Conservation (phyloP, 2,329 filamentous ascomycete genomes). For the Aureobasidium sp. region DNA sequence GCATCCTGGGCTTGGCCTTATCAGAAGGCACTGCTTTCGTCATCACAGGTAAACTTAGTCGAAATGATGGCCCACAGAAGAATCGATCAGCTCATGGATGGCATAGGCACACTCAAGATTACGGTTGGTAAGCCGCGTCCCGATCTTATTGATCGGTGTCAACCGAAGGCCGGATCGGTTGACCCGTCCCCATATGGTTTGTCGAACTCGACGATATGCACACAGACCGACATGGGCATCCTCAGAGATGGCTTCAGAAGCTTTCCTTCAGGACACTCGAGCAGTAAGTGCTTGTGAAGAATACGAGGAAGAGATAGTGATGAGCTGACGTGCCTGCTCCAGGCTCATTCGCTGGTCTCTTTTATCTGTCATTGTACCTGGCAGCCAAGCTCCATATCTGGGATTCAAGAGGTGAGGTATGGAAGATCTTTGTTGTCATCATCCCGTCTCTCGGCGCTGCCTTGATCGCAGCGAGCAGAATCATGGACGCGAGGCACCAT, state of each 20-base stretch:
- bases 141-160: constrained; percentile 52
- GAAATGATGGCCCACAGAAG: background rate
- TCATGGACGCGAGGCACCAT: constrained; percentile 56
- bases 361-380: constrained; percentile 53
- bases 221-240: constrained; percentile 41
- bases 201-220: constrained; percentile 45
- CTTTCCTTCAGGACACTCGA: constrained; percentile 52
- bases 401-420: constrained; percentile 54
- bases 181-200: constrained; percentile 36
- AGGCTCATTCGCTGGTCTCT: constrained; percentile 53
- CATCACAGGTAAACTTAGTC: constrained; percentile 39
- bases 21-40: constrained; percentile 50
- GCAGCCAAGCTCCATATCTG: constrained; percentile 53
- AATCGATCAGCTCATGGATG: background rate
- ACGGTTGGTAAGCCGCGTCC: constrained; percentile 53
- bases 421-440: constrained; percentile 50
- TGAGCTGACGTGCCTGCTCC: background rate
- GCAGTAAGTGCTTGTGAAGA: constrained; percentile 35
- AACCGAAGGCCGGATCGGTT: constrained; percentile 30
- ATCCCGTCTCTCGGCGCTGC: constrained; percentile 48
- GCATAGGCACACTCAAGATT: constrained; percentile 46
- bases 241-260: constrained; percentile 54
- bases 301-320: background rate
- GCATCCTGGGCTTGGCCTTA: constrained; percentile 49
- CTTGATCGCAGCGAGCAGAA: constrained; percentile 50